A percentile compares a stretch with the other conserved stretches of the same genome.
Evolutionary conservation across 352 stramenopile species (phyloP).

Genomic region (Pythium diclinum): DNA sequence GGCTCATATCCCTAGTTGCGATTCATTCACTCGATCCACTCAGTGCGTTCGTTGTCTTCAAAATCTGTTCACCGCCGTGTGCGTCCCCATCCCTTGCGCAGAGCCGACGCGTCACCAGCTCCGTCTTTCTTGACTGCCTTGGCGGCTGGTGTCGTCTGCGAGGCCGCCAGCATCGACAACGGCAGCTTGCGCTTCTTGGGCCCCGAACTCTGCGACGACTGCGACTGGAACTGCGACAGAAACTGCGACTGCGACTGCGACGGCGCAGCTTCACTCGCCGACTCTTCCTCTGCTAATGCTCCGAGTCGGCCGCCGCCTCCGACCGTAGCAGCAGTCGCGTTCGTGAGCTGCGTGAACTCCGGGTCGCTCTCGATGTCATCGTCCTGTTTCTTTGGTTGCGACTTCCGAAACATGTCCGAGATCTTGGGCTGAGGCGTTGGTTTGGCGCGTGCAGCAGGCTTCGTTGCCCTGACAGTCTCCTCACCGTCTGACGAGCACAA

Average conservation of each 20-base stretch:
- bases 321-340: conserved; percentile 11
- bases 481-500: conserved; percentile 41
- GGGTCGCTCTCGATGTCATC: conserved; percentile 72
- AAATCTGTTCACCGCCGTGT: conserved; percentile 40
- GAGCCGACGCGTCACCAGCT: conserved; percentile 23
- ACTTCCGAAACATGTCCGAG: conserved; percentile 45
- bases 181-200: conserved; percentile 61
- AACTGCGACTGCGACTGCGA: conserved; percentile 32
- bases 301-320: conserved; percentile 1
- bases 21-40: neutral
- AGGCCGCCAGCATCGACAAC: conserved; percentile 62
- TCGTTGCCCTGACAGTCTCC: conserved; percentile 4
- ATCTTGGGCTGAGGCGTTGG: conserved; percentile 55
- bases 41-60: neutral
- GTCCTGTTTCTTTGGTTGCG: conserved; percentile 18
- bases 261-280: conserved; percentile 24
- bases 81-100: conserved; percentile 66
- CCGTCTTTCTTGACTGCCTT: conserved; percentile 16
- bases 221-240: conserved; percentile 44
- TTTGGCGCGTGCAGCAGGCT: conserved; percentile 27
- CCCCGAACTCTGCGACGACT: conserved; percentile 25
- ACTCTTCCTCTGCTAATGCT: conserved; percentile 6
- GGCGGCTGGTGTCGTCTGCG: conserved; percentile 35
- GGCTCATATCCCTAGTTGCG: neutral
- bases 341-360: conserved; percentile 58